A percentile compares a stretch with the other conserved stretches of the same genome.
phyloP scores from a whole-genome alignment of 768 basidiomycete species.

The Podaxis sp. region DNA sequence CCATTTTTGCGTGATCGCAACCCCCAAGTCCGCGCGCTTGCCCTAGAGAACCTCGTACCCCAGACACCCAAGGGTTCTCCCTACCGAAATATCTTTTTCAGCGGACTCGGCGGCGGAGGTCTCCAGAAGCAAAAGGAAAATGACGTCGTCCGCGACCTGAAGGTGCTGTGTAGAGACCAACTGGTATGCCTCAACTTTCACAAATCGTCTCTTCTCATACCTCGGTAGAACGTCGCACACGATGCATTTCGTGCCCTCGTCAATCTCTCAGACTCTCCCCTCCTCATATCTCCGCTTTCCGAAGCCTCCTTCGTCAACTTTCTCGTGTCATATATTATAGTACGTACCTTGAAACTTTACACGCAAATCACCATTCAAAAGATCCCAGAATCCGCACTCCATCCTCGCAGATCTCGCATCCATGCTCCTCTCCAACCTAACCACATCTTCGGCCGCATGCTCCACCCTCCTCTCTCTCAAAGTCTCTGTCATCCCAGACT shows the following conservation, averaged over 20 bases:
- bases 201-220: neutral
- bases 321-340: slow-evolving; percentile 87
- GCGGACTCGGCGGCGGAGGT: slow-evolving; percentile 56
- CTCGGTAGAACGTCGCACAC: slow-evolving; percentile 76
- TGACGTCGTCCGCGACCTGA: slow-evolving; percentile 76
- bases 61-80: slow-evolving; percentile 75
- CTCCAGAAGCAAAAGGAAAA: slow-evolving; percentile 61
- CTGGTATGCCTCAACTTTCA: slow-evolving; percentile 47
- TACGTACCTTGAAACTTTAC: slow-evolving; percentile 38
- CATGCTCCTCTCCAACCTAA: slow-evolving; percentile 97
- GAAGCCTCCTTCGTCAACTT: slow-evolving; percentile 77
- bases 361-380: slow-evolving; percentile 14
- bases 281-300: slow-evolving; percentile 63
- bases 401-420: slow-evolving; percentile 91
- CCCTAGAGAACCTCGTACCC: slow-evolving; percentile 78
- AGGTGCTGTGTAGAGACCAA: slow-evolving; percentile 86
- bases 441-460: slow-evolving; percentile 70
- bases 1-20: slow-evolving; percentile 86
- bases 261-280: slow-evolving; percentile 85
- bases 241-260: slow-evolving; percentile 94
- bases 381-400: slow-evolving; percentile 79
- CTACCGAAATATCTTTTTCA: slow-evolving; percentile 73
- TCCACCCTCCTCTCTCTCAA: slow-evolving; percentile 61
- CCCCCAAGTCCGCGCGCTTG: slow-evolving; percentile 84
- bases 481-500: slow-evolving; percentile 58